Evolutionary conservation across 2,329 filamentous ascomycete genomes (phyloP).

Genomic region (Alternaria sp.): DNA sequence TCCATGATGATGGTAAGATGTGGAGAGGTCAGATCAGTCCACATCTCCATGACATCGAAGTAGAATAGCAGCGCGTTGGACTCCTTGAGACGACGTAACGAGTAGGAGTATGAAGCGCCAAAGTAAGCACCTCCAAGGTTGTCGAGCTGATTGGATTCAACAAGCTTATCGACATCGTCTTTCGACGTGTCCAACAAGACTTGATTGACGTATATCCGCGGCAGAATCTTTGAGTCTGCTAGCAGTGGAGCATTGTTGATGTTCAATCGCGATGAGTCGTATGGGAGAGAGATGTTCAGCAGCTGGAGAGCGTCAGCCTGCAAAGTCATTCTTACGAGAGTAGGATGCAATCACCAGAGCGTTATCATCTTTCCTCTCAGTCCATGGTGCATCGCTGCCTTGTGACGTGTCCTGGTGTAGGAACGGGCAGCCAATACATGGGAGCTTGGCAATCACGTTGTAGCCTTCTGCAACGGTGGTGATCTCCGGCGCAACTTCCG

Average conservation of each 20-base stretch:
- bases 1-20: slow-evolving; percentile 27
- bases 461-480: slow-evolving; percentile 43
- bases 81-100: slow-evolving; percentile 28
- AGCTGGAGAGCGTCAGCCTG: slow-evolving; percentile 23
- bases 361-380: slow-evolving; percentile 36
- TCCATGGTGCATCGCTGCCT: slow-evolving; percentile 37
- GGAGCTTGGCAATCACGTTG: slow-evolving; percentile 45
- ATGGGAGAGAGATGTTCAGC: slow-evolving; percentile 44
- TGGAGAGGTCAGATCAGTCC: slow-evolving; percentile 24
- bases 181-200: slow-evolving; percentile 33
- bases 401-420: slow-evolving; percentile 42
- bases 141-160: slow-evolving; percentile 35
- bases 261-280: slow-evolving; percentile 31
- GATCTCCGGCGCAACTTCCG: slow-evolving; percentile 41
- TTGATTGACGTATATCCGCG: slow-evolving; percentile 42
- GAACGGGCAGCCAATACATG: slow-evolving; percentile 46
- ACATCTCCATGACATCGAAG: slow-evolving; percentile 41
- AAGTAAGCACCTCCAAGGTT: slow-evolving; percentile 33
- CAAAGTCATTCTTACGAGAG: not conserved
- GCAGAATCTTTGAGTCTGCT: slow-evolving; percentile 26
- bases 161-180: slow-evolving; percentile 23
- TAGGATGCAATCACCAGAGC: slow-evolving; percentile 29
- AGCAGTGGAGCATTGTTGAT: slow-evolving; percentile 40
- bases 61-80: slow-evolving; percentile 36
- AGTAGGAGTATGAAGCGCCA: slow-evolving; percentile 43